Percentiles rank a stretch among this genome's conserved stretches.
These are phyloP conservation scores for Globisporangium canariense DNA, from an alignment of 352 stramenopile species.

Conservation along the genomic window DNA sequence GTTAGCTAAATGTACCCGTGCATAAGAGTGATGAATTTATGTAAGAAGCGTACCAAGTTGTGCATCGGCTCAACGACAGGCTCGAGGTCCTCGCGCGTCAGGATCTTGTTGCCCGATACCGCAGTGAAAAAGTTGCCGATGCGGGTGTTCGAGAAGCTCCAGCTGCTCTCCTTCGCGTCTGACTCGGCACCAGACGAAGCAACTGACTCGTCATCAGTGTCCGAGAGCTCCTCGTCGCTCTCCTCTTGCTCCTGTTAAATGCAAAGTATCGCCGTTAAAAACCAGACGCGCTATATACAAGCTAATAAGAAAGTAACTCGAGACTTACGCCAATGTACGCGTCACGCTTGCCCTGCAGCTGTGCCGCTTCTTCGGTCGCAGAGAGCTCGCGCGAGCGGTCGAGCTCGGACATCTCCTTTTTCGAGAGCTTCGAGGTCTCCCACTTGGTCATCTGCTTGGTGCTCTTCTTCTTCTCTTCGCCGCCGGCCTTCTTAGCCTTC, in stretches of 20 bases:
- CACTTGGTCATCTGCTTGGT: conserved; percentile 84
- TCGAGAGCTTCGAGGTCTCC: conserved; percentile 83
- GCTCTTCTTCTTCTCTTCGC: conserved; percentile 53
- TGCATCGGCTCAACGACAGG: conserved; percentile 93
- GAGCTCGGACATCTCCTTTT: conserved; percentile 74
- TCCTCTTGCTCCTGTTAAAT: conserved; percentile 52
- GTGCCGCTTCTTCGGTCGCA: conserved; percentile 65
- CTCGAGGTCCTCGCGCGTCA: conserved; percentile 92
- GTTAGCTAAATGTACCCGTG: background rate
- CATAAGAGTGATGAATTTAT: background rate
- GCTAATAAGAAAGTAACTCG: background rate
- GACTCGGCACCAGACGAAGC: conserved; percentile 67
- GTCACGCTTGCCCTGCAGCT: conserved; percentile 67
- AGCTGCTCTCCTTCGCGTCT: conserved; percentile 52
- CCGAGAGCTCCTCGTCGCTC: conserved; percentile 62
- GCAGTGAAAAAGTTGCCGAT: conserved; percentile 79
- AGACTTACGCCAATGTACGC: conserved; percentile 79
- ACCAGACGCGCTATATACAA: background rate
- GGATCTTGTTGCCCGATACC: conserved; percentile 90
- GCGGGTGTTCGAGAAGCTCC: conserved; percentile 81
- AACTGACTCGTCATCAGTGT: conserved; percentile 70
- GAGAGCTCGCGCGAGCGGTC: conserved; percentile 70
- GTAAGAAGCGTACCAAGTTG: conserved; percentile 55
- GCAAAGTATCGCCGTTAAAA: background rate
- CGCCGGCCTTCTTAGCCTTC: conserved; percentile 45